phyloP scores from a whole-genome alignment of 306 rosid species.

The Astragalus membranaceus region DNA sequence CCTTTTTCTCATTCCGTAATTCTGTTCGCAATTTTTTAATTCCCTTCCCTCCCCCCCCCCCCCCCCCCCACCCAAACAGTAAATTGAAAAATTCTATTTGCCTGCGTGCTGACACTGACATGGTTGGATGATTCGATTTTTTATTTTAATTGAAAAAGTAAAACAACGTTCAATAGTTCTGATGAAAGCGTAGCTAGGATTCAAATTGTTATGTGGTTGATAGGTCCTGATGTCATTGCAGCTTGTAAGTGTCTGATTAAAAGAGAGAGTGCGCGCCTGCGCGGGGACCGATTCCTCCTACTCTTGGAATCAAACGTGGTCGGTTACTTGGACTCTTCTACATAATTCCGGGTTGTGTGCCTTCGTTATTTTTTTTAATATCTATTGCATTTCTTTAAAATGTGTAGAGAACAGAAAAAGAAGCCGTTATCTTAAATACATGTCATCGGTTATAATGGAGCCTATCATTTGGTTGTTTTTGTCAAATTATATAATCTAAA shows the following conservation, averaged over 20 bases:
- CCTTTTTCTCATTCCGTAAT: neutral
- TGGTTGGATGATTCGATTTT: neutral
- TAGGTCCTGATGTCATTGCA: neutral
- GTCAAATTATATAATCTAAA: neutral
- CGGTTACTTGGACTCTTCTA: neutral
- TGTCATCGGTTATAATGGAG: neutral
- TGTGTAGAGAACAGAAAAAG: neutral
- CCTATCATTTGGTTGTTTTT: neutral
- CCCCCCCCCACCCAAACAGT: neutral
- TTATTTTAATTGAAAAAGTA: neutral
- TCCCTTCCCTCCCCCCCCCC: too few relatives aligned
- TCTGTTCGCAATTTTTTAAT: neutral
- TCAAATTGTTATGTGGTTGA: neutral
- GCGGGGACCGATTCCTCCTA: conserved; percentile 7
- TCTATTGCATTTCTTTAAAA: neutral
- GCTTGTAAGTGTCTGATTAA: conserved; percentile 5
- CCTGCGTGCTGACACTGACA: neutral
- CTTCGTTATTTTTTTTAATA: neutral
- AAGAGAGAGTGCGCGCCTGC: neutral
- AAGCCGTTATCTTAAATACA: neutral
- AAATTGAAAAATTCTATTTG: neutral
- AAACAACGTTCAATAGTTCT: neutral
- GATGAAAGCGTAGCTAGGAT: neutral
- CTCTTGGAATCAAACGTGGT: conserved; percentile 3
- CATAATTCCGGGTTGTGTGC: neutral